Base-by-base conservation (phyloP, 371 early-diverging fungal species). In the Actinomortierella ambigua region DNA sequence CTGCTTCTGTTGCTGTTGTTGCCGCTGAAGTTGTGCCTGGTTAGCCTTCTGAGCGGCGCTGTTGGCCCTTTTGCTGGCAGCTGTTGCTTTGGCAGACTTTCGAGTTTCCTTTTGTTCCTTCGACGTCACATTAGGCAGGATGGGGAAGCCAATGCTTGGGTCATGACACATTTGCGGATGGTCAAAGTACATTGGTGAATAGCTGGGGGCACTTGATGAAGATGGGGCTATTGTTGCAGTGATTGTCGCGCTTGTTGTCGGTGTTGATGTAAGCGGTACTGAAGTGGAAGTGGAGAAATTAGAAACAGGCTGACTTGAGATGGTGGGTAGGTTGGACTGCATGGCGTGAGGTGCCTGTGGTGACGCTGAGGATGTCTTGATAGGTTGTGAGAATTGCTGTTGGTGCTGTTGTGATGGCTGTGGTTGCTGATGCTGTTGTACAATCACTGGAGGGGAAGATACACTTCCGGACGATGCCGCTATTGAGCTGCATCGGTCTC, bases 101-200 rank as follows among this genome's bases (percentile, higher is more conserved):
- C 22, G 41, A 8, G 24, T 2, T 22, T 65, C 8, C 48, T 18
- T 22, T 20, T 50, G 65, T 52, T 40, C 61, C 46, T 53, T 70
- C 24, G 60, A 26, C 1, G 71, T 65, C 26, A 70, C 43, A 23
- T 65, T 39, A 20, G 62, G 13, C 48, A 58, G n/a, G 29, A 41
- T 39, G 11, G 65, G 63, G 14, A 50, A 46, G 8, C 61, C 71
- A 43, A 70, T 17, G 46, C 62, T 61, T 7, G 71, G 71, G 39
- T 70, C 65, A 14, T 50, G 71, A 39, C 71, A 70, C 65, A 70
- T 70, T 20, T 51, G 58, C 29, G 65, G 62, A 22, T 61, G 62
- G 26, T 65, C 34, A 34, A 34, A 34, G 34, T 34, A 34, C 34
- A 34, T 34, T 34, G 34, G 34, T 11, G 34, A 34, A 34, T 34